Evolutionary conservation across 805 yeast species (phyloP), one percentile per base, ranked within the genome.

Genomic region (Yarrowia hollandica): DNA sequence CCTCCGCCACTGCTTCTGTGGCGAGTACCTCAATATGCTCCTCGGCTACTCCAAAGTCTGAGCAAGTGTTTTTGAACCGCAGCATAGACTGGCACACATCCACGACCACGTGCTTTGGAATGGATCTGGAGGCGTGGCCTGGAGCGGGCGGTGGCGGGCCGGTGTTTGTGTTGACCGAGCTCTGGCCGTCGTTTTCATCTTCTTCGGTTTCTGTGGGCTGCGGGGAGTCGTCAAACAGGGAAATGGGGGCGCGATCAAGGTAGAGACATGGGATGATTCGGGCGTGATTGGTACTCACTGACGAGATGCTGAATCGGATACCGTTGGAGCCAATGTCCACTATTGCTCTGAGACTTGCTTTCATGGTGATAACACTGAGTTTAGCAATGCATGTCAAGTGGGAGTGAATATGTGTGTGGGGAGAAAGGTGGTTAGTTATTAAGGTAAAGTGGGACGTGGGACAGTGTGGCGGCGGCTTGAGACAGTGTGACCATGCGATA

Each of bases 241-340:
- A 83, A 11, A 86, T 82, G 2, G 88, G 87, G 2, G 86, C 77
- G 46, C 90, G 72, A 64, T 86, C 92, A 63, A 86, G 88, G 71
- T 82, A 86, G 10, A 86, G 83, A 67, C 89, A 84, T 0, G 94
- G 92, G 80, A 87, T 81, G 4, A 84, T 83, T 62, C 94, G 76
- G 1, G 89, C 88, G 68, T 84, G 87, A 62, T 80, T 84, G 0
- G 85, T 75, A 3, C 86, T 85, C 50, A 81, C 77, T 2, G 90
- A 84, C 15, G 89, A 82, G 37, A 86, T 85, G 38, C 88, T 81
- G 67, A 87, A 85, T 56, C 91, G 74, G 44, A 86, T 79, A 34
- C 89, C 91, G 67, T 85, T 84, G 16, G 91, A 83, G 8, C 91
- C 92, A 18, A 87, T 84, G 68, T 87, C 91, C 3, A 85, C 90